Evolutionary conservation across 768 basidiomycete genomes (phyloP).

Genomic region (Lactarius trivialis): DNA sequence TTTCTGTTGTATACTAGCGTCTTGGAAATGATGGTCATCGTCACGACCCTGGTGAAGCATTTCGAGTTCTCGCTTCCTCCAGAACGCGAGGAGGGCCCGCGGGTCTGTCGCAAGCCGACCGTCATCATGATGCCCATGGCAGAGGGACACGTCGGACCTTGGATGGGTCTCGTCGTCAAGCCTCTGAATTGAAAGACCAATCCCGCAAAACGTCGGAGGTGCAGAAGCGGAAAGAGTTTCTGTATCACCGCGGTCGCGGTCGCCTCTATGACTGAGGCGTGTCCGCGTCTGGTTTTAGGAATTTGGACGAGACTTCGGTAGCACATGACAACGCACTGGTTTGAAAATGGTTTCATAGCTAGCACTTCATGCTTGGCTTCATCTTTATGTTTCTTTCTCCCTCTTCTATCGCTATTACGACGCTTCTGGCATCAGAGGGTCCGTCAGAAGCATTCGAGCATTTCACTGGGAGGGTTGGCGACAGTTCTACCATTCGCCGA

Average conservation of each 20-base stretch:
- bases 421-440: neutral
- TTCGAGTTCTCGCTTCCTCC: slow-evolving; percentile 14
- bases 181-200: neutral
- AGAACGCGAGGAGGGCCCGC: neutral
- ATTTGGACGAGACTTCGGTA: neutral
- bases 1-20: neutral
- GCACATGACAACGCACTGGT: neutral
- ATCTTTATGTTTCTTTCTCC: neutral
- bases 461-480: neutral
- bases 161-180: slow-evolving; percentile 14
- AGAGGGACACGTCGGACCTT: slow-evolving; percentile 7
- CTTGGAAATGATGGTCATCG: slow-evolving; percentile 16
- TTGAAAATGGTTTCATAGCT: neutral
- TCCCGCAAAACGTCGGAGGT: neutral
- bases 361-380: neutral
- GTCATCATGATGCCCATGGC: slow-evolving; percentile 14
- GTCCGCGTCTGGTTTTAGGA: no score
- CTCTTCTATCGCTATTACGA: no score
- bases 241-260: neutral
- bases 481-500: neutral
- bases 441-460: neutral
- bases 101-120: slow-evolving; percentile 10
- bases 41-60: slow-evolving; percentile 10
- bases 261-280: neutral
- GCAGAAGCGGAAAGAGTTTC: neutral